Base-by-base conservation (phyloP, 2,329 filamentous ascomycete genomes). In the Paecilomyces variotii region DNA sequence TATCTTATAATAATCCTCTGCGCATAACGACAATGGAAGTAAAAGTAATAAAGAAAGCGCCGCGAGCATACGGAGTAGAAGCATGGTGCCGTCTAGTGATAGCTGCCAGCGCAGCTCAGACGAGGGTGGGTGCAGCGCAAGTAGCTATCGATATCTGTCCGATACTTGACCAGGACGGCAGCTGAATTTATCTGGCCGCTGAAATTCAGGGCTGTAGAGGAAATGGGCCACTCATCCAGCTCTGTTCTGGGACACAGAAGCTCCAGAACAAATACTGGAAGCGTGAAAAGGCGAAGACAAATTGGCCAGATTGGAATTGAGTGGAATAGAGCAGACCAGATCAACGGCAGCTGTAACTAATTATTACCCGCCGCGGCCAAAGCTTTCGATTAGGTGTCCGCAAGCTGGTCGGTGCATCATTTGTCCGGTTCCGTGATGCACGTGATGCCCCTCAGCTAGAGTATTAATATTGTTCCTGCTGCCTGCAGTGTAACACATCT, bases 1-100 rank as follows among this genome's bases (percentile, higher is more conserved):
- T 59, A 96, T 78, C 86, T 96, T 78, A 62, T 79, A 79, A 62
- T 77, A 78, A 60, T 80, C 78, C 62, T 79, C 76, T 5, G 72
- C 72, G 54, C 74, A 76, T 51, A 78, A 59, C 54, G 69, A 66
- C 19, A 75, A 63, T n/a, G 74, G 70, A 26, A 77, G 64, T 54
- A 77, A 59, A 25, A 68, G 61, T 34, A 76, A 66, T 11, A 77
- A 60, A 11, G 68, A 70, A 53, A 77, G 34, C 25, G 64, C 68
- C 39, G 74, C 30, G 3, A 73, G 54, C 14, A 76, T 61, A 5
- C 67, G 65, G 57, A 72, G 57, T 14, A 71, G 58, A 61, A 73
- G 70, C 75, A 77, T 76, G 54, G 56, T 65, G 58, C n/a, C 57
- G 35, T 50, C 24, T 30, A 49, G n/a, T 28, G 50, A 11, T 51